phyloP scores from a whole-genome alignment of 1,284 basidiomycete genomes.

The Trichosporon inkin region DNA sequence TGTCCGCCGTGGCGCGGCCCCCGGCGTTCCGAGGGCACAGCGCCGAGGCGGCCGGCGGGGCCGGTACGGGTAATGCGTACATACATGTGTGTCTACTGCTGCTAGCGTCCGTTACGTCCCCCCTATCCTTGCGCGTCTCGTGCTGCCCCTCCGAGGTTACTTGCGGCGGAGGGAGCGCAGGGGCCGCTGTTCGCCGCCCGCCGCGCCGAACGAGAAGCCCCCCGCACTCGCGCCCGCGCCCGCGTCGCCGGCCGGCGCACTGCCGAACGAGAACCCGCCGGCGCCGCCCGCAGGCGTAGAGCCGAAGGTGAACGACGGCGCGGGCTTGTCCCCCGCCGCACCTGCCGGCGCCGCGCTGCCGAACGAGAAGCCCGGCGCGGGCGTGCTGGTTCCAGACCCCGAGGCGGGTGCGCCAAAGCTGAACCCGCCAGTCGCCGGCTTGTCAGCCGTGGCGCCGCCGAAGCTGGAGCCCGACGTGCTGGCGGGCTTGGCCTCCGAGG shows the following conservation, averaged over 20 bases:
- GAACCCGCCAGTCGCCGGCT: background rate
- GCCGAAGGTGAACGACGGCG: background rate
- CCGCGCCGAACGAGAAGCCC: constrained; percentile 9
- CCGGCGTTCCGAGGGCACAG: background rate
- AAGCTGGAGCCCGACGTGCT: background rate
- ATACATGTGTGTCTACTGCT: background rate
- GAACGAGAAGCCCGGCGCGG: constrained; percentile 3
- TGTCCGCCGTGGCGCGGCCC: background rate
- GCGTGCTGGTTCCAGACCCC: background rate
- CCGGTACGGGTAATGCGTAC: background rate
- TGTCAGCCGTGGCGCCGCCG: background rate
- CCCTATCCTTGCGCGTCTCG: no score
- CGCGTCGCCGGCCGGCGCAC: background rate
- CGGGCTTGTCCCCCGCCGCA: background rate
- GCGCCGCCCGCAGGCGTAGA: background rate
- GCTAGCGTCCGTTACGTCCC: background rate
- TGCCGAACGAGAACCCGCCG: constrained; percentile 10
- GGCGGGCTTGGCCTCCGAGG: background rate
- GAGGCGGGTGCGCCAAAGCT: constrained; percentile 9
- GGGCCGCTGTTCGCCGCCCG: background rate
- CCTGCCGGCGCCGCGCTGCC: constrained; percentile 2
- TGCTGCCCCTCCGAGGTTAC: background rate
- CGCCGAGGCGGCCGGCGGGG: background rate
- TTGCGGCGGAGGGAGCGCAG: background rate
- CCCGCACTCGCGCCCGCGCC: background rate